Conservation (phyloP, 331 rosid genomes). For the Acacia concinna region DNA sequence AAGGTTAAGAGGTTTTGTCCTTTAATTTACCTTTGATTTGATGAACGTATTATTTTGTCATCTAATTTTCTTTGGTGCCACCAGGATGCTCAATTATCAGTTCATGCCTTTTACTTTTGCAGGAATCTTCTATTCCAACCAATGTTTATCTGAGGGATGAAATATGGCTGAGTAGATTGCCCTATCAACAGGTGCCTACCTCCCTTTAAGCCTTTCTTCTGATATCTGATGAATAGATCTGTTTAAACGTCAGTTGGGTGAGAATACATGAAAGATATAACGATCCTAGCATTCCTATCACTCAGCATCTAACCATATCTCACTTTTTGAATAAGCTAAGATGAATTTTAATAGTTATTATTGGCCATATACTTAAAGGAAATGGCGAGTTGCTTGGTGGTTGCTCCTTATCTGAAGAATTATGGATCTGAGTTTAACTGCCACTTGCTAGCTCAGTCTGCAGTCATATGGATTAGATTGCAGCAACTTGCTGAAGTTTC, state of each 20-base stretch:
- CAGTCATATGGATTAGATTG: constrained; percentile 1
- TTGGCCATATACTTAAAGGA: constrained; percentile 2
- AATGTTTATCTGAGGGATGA: constrained; percentile 33
- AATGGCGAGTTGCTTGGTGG: background rate
- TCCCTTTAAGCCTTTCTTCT: constrained; percentile 17
- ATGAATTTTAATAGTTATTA: constrained; percentile 14
- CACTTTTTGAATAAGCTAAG: background rate
- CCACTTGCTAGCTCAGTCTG: constrained; percentile 8
- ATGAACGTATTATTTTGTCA: background rate
- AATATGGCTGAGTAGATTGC: constrained; percentile 30
- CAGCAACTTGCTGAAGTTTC: constrained; percentile 5
- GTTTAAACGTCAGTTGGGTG: background rate
- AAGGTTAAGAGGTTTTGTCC: background rate
- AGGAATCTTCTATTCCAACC: constrained; percentile 36
- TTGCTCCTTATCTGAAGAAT: constrained; percentile 19
- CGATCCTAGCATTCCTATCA: background rate
- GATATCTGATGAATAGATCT: constrained; percentile 5
- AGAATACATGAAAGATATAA: constrained; percentile 10
- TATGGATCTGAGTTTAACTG: constrained; percentile 4
- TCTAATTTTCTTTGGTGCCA: constrained; percentile 3
- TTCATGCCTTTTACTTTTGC: constrained; percentile 45
- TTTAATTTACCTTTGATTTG: constrained; percentile 8
- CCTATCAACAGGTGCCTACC: constrained; percentile 17
- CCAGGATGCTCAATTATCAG: constrained; percentile 32
- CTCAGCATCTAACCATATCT: background rate